phyloP scores from a whole-genome alignment of 176 grass and related monocot genomes.

The Aechmea fasciata region DNA sequence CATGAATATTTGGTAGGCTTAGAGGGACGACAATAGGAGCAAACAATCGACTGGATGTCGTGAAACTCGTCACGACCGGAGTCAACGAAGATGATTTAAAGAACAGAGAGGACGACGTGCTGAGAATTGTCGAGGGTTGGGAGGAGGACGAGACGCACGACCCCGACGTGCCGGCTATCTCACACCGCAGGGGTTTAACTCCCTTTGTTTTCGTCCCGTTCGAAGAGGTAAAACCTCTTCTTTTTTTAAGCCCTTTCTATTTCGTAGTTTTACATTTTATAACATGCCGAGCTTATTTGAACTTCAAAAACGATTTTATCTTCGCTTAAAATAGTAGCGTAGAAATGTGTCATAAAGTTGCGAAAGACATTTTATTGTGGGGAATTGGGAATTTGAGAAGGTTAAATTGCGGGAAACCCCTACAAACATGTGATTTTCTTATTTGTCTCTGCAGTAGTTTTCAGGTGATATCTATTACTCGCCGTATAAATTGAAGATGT shows the following conservation, averaged over 20 bases:
- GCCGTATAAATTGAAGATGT: too few species aligned
- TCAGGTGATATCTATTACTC: too few species aligned
- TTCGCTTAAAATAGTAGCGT: too few species aligned
- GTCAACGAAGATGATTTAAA: constrained; percentile 68
- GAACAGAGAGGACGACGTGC: constrained; percentile 54
- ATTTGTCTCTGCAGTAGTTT: too few species aligned
- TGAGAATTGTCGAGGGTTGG: constrained; percentile 72
- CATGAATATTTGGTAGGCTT: constrained; percentile 28
- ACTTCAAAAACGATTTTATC: too few species aligned
- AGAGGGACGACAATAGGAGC: constrained; percentile 73
- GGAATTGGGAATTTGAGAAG: too few species aligned
- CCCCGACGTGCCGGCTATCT: constrained; percentile 77
- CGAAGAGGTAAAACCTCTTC: constrained; percentile 48
- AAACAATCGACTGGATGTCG: constrained; percentile 76
- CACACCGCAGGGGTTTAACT: constrained; percentile 70
- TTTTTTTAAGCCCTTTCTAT: neutral
- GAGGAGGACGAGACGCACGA: constrained; percentile 88
- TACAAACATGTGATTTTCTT: too few species aligned
- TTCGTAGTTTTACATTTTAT: neutral
- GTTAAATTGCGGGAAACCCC: too few species aligned
- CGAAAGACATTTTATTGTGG: too few species aligned
- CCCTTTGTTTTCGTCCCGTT: constrained; percentile 90
- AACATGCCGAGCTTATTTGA: neutral
- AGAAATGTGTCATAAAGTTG: too few species aligned
- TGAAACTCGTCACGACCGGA: constrained; percentile 83